These are phyloP conservation scores for Eucalyptus regnans DNA, from an alignment of 345 rosid genomes.

Conservation along the genomic window DNA sequence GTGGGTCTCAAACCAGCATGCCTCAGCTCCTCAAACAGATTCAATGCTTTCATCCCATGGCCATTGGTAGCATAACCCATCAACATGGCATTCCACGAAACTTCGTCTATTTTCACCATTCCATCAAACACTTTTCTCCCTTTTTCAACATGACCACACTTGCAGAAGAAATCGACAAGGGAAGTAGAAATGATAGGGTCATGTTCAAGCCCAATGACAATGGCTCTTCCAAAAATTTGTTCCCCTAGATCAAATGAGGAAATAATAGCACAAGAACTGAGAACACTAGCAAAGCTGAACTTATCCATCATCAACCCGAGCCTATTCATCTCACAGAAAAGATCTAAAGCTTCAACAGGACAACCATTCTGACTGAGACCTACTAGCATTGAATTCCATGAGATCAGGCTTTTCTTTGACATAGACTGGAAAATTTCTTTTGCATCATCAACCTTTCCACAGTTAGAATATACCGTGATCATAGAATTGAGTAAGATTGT, in stretches of 20 bases:
- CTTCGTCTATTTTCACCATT: slow-evolving; percentile 40
- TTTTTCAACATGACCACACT: slow-evolving; percentile 38
- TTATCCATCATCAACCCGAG: slow-evolving; percentile 42
- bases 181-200: slow-evolving; percentile 65
- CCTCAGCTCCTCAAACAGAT: slow-evolving; percentile 62
- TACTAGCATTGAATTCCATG: slow-evolving; percentile 83
- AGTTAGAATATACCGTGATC: slow-evolving; percentile 63
- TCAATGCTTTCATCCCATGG: slow-evolving; percentile 44
- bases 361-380: slow-evolving; percentile 72
- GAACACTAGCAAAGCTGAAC: slow-evolving; percentile 54
- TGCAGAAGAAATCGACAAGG: slow-evolving; percentile 71
- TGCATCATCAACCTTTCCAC: slow-evolving; percentile 71
- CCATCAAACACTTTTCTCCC: slow-evolving; percentile 54
- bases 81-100: slow-evolving; percentile 82
- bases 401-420: slow-evolving; percentile 49
- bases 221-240: slow-evolving; percentile 61
- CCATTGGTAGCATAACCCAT: slow-evolving; percentile 88
- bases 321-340: slow-evolving; percentile 53
- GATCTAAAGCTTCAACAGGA: slow-evolving; percentile 52
- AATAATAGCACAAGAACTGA: slow-evolving; percentile 64
- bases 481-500: slow-evolving; percentile 67
- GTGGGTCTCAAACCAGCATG: slow-evolving; percentile 39
- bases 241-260: slow-evolving; percentile 63
- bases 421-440: slow-evolving; percentile 41
- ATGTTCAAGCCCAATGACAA: slow-evolving; percentile 42